phyloP scores from a whole-genome alignment of 148 eudicot genomes.

The Silene uniflora region DNA sequence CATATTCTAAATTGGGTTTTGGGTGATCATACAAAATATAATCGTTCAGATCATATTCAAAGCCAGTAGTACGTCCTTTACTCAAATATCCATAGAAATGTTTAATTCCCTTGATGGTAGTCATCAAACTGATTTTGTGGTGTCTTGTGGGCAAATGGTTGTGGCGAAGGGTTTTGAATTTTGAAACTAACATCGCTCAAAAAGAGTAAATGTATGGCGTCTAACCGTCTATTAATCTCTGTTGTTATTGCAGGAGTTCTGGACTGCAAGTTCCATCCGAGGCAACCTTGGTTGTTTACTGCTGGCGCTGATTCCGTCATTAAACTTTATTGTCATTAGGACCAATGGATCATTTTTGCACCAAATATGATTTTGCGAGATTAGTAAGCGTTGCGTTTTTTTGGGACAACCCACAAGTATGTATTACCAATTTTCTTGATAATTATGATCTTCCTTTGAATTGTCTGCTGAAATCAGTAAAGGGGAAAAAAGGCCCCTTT shows the following conservation, averaged over 20 bases:
- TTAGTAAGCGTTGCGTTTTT: not conserved
- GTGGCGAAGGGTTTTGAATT: not conserved
- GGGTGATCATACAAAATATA: no score
- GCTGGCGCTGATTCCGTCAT: constrained; percentile 65
- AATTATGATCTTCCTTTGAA: no score
- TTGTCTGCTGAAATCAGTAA: no score
- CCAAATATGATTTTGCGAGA: not conserved
- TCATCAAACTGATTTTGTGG: not conserved
- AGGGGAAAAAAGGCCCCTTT: no score
- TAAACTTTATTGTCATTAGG: constrained; percentile 50
- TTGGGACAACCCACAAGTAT: not conserved
- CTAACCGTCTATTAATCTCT: not conserved
- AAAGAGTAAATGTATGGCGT: not conserved
- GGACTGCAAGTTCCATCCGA: constrained; percentile 67
- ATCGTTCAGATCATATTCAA: not conserved
- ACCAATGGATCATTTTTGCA: not conserved
- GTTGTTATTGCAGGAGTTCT: constrained; percentile 42
- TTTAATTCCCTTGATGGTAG: not conserved
- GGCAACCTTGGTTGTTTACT: constrained; percentile 74
- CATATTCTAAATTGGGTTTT: no score
- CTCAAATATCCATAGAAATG: not conserved
- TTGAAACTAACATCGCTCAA: not conserved
- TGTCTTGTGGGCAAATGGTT: not conserved
- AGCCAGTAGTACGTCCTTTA: no score
- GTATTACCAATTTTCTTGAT: not conserved